Percentiles rank a stretch among this genome's conserved stretches.
phyloP scores from a whole-genome alignment of 169 alveolate species.

The Cryptosporidium canis region DNA sequence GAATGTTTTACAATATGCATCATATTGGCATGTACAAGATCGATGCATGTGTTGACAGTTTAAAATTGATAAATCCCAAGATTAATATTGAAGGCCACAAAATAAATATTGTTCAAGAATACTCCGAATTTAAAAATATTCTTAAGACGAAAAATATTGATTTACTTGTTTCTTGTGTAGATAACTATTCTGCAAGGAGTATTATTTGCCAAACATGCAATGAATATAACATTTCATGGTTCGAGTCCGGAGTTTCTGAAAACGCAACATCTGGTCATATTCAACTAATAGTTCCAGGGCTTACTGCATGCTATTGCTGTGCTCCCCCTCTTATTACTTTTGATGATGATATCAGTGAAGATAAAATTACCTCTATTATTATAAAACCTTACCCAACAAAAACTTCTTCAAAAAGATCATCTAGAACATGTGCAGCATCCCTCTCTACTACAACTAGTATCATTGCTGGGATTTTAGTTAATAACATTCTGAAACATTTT shows the following conservation, averaged over 20 bases:
- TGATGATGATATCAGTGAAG: slow-evolving; percentile 37
- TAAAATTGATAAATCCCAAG: slow-evolving; percentile 90
- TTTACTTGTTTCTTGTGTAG: slow-evolving; percentile 93
- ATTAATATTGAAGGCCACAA: slow-evolving; percentile 89
- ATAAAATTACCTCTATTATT: slow-evolving; percentile 85
- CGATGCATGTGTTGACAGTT: slow-evolving; percentile 85
- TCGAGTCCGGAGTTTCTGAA: slow-evolving; percentile 95
- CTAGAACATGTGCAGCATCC: slow-evolving; percentile 95
- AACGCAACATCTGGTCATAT: slow-evolving; percentile 95
- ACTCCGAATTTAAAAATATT: slow-evolving; percentile 84
- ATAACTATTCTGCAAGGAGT: slow-evolving; percentile 95
- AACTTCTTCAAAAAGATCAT: slow-evolving; percentile 88
- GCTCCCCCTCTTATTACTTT: slow-evolving; percentile 46
- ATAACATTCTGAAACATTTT: slow-evolving; percentile 91
- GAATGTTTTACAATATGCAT: slow-evolving; percentile 91
- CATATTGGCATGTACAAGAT: slow-evolving; percentile 92
- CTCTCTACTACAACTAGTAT: slow-evolving; percentile 96
- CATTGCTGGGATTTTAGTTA: slow-evolving; percentile 94
- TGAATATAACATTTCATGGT: slow-evolving; percentile 91
- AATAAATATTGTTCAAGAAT: slow-evolving; percentile 86
- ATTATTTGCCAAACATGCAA: slow-evolving; percentile 93
- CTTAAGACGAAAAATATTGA: slow-evolving; percentile 83
- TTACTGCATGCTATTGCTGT: slow-evolving; percentile 94
- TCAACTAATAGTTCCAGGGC: slow-evolving; percentile 93
- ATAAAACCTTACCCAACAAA: slow-evolving; percentile 91